phyloP scores from a whole-genome alignment of 139 green algal genomes.

The Tetratostichococcus sp. region DNA sequence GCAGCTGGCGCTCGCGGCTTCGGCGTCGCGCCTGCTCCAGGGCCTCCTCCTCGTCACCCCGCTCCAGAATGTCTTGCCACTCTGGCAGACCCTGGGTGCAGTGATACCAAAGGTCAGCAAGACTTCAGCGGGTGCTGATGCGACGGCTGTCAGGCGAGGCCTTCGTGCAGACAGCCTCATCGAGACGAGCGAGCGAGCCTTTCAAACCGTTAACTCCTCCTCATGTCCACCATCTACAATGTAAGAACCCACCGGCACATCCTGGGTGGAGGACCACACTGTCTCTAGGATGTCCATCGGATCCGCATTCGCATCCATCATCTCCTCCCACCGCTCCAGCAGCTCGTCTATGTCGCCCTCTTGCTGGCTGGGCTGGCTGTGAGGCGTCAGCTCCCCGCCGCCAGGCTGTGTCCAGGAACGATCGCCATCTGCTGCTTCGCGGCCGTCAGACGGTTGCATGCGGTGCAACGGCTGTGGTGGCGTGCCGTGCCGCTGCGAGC shows the following conservation, averaged over 20 bases:
- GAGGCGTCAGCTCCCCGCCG: background rate
- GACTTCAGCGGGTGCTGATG: background rate
- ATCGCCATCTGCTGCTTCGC: background rate
- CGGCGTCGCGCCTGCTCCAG: constrained; percentile 11
- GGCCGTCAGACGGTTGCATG: background rate
- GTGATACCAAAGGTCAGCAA: too few relatives aligned
- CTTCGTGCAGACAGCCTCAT: too few relatives aligned
- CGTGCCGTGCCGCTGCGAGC: too few relatives aligned
- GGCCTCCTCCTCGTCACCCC: constrained; percentile 14
- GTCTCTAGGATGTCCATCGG: background rate
- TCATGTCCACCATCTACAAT: too few relatives aligned
- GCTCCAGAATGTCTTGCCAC: background rate
- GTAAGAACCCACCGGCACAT: background rate
- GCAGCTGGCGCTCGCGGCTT: constrained; percentile 22
- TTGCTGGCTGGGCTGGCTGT: background rate
- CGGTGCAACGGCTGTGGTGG: too few relatives aligned
- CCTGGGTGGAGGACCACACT: background rate
- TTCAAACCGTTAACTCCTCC: too few relatives aligned
- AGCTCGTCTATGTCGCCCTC: background rate
- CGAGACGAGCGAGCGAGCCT: too few relatives aligned
- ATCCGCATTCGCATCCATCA: background rate
- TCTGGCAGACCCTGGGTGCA: background rate
- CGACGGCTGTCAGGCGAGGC: too few relatives aligned
- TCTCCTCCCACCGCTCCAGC: background rate
- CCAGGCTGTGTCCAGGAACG: background rate